These are phyloP conservation scores for Coemansia sp. DNA, from an alignment of 192 early-diverging fungal species.

Conservation along the genomic window DNA sequence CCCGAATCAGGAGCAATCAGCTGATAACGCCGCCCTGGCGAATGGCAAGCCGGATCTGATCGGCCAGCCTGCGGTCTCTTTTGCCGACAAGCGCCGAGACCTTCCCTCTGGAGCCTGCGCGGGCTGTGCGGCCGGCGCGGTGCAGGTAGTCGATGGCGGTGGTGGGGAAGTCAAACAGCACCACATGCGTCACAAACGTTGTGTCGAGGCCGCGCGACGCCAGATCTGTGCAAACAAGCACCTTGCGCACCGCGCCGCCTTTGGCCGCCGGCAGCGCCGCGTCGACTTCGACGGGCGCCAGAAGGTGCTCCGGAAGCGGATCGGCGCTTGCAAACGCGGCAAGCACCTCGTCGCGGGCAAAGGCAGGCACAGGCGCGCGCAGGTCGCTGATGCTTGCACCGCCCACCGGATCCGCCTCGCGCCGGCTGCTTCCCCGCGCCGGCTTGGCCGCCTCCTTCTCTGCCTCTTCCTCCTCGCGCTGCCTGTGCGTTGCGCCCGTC, in stretches of 20 bases:
- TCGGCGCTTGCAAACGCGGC: constrained; percentile 22
- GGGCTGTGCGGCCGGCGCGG: constrained; percentile 87
- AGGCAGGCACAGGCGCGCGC: constrained; percentile 30
- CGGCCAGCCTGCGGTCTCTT: constrained; percentile 62
- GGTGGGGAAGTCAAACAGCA: constrained; percentile 90
- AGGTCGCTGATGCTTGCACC: constrained; percentile 26
- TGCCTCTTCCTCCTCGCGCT: neutral
- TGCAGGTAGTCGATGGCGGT: constrained; percentile 92
- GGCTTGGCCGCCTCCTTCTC: neutral
- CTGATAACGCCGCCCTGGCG: constrained; percentile 51
- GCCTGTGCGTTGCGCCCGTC: constrained; percentile 33
- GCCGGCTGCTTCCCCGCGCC: constrained; percentile 2
- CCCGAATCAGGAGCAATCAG: neutral
- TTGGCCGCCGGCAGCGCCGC: constrained; percentile 9
- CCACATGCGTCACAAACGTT: constrained; percentile 82
- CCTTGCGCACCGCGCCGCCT: constrained; percentile 29
- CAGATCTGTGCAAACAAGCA: constrained; percentile 89
- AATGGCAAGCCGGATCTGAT: constrained; percentile 51
- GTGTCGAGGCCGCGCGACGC: constrained; percentile 91
- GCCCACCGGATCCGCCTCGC: constrained; percentile 6
- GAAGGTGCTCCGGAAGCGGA: constrained; percentile 36
- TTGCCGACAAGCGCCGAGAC: constrained; percentile 81
- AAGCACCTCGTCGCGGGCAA: constrained; percentile 42
- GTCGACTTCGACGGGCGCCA: constrained; percentile 9
- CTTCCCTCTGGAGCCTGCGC: constrained; percentile 76